Conservation (phyloP, 2,329 filamentous ascomycete genomes). For the Colletotrichum horii region DNA sequence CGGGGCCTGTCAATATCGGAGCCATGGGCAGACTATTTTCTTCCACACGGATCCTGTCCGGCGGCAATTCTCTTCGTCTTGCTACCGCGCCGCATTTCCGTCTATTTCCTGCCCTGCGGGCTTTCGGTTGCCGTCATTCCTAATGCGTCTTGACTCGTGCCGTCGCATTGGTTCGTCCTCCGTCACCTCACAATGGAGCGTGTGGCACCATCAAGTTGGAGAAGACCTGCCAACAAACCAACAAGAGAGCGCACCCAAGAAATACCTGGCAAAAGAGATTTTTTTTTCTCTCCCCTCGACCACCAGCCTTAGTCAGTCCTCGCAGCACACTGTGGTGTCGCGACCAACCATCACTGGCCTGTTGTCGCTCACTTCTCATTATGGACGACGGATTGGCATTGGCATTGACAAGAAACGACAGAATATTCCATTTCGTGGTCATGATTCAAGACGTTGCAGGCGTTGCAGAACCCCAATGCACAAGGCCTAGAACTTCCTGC, state of each 20-base stretch:
- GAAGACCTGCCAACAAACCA: not conserved
- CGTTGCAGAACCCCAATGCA: not conserved
- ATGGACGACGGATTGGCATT: not conserved
- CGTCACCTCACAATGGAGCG: not conserved
- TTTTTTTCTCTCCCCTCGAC: not conserved
- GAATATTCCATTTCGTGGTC: not conserved
- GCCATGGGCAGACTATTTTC: not conserved
- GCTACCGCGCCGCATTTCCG: not conserved
- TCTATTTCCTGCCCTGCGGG: not conserved
- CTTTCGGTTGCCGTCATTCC: not conserved
- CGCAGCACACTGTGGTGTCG: not conserved
- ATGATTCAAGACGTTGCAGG: constrained; percentile 8
- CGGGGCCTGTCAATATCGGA: not conserved
- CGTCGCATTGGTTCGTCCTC: constrained; percentile 10
- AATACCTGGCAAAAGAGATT: not conserved
- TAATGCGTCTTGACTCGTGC: constrained; percentile 17
- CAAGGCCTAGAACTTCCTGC: not conserved
- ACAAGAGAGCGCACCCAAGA: not conserved
- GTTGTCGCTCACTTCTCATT: not conserved
- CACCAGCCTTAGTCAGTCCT: not conserved
- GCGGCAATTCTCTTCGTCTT: not conserved
- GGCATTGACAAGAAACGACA: not conserved
- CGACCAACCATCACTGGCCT: not conserved
- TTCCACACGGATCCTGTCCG: not conserved
- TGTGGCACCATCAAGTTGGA: constrained; percentile 10